Conservation (phyloP, 2,329 filamentous ascomycete species). For the Paecilomyces niveus region DNA sequence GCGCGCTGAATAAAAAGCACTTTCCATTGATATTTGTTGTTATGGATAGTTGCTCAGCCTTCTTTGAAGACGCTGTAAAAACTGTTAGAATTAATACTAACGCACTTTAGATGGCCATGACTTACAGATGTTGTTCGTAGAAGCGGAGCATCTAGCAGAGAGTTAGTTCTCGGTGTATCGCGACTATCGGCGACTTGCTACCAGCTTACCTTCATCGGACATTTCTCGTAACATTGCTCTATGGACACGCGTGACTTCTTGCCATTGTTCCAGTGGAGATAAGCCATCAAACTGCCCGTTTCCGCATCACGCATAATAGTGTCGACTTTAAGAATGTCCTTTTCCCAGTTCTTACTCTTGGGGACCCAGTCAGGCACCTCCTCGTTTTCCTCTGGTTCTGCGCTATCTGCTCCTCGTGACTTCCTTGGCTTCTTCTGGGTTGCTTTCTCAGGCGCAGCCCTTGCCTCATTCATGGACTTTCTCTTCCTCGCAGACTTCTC, state of each 20-base stretch:
- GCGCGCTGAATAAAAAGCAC: not conserved
- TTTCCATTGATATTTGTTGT: not conserved
- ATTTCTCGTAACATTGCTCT: conserved; percentile 35
- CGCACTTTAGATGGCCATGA: conserved; percentile 4
- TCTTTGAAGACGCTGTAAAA: conserved; percentile 30
- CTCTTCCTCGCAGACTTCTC: conserved; percentile 21
- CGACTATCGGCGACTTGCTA: not conserved
- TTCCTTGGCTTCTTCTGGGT: conserved; percentile 22
- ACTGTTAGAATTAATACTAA: conserved; percentile 7
- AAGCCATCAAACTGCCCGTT: conserved; percentile 27
- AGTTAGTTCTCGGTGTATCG: conserved; percentile 8
- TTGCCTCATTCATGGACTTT: conserved; percentile 26
- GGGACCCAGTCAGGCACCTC: conserved; percentile 30
- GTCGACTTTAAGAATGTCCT: conserved; percentile 33
- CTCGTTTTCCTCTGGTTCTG: conserved; percentile 14
- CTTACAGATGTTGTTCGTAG: conserved; percentile 43
- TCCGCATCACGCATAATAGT: conserved; percentile 35
- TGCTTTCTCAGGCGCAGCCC: conserved; percentile 13
- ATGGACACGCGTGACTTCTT: conserved; percentile 37
- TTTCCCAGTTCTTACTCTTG: conserved; percentile 36
- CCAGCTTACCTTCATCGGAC: conserved; percentile 31
- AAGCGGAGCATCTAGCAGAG: conserved; percentile 39
- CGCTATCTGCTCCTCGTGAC: conserved; percentile 13
- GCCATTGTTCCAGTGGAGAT: conserved; percentile 38
- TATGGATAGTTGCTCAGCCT: conserved; percentile 6